Percentiles rank a stretch among this genome's conserved stretches.
Conservation (phyloP, 2,329 filamentous ascomycete species). For the Massarina eburnea region DNA sequence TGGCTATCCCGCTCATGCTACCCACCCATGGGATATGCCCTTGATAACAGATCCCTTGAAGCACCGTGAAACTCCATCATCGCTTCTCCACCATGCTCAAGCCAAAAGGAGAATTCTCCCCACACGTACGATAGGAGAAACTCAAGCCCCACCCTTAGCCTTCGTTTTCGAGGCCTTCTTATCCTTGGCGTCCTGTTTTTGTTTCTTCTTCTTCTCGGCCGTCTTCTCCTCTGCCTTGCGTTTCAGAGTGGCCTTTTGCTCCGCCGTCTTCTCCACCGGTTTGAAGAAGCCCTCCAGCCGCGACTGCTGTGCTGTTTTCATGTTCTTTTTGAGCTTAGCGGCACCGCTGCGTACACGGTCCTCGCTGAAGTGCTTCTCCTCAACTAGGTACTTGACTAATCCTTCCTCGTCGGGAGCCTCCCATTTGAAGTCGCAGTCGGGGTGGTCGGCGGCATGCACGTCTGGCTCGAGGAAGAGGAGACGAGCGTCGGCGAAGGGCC, state of each 20-base stretch:
- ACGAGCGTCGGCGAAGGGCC: slow-evolving; percentile 91
- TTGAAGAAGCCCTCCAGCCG: slow-evolving; percentile 97
- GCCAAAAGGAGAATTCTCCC: background rate
- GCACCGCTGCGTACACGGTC: slow-evolving; percentile 84
- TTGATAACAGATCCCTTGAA: background rate
- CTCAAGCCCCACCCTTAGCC: slow-evolving; percentile 65
- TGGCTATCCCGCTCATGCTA: background rate
- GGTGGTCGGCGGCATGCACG: slow-evolving; percentile 78
- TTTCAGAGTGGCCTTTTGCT: slow-evolving; percentile 82
- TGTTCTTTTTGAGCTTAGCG: slow-evolving; percentile 79
- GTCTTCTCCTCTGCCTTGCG: slow-evolving; percentile 91
- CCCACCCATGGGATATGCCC: background rate
- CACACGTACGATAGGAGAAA: background rate
- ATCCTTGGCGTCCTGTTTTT: slow-evolving; percentile 91
- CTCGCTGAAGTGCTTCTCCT: slow-evolving; percentile 95
- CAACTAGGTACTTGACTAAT: slow-evolving; percentile 84
- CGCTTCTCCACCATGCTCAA: background rate
- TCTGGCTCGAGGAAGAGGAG: slow-evolving; percentile 91
- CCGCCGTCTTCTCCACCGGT: slow-evolving; percentile 81
- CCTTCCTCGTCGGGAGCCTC: slow-evolving; percentile 89
- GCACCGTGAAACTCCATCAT: background rate
- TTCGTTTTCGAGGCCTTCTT: slow-evolving; percentile 91
- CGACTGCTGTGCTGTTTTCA: slow-evolving; percentile 88
- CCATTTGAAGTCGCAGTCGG: slow-evolving; percentile 97
- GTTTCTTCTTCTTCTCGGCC: slow-evolving; percentile 91